phyloP scores from a whole-genome alignment of 441 rosid species.

The Erodium texanum region DNA sequence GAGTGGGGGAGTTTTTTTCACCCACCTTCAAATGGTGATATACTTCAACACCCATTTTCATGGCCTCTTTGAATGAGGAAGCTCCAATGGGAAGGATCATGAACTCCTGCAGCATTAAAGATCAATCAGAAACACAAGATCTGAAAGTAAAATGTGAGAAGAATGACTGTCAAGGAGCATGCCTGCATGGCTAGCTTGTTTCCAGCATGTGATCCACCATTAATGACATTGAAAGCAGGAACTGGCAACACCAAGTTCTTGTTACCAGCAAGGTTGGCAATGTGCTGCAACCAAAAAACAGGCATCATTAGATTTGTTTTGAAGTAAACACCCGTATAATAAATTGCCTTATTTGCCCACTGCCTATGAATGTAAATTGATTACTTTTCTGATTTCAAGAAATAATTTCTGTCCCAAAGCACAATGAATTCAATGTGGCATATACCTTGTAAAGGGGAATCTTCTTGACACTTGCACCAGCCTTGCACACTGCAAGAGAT shows the following conservation, averaged over 20 bases:
- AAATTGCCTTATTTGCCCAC: no score
- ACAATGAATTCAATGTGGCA: not conserved
- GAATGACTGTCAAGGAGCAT: not conserved
- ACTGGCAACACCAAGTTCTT: slow-evolving; percentile 36
- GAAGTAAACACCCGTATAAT: no score
- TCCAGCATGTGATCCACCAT: slow-evolving; percentile 47
- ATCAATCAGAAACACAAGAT: slow-evolving; percentile 4
- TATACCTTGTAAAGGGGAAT: slow-evolving; percentile 36
- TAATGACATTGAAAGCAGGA: no score
- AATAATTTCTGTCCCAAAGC: no score
- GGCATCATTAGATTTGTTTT: no score
- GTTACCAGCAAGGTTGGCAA: slow-evolving; percentile 47
- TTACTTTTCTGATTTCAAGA: no score
- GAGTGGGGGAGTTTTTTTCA: not conserved
- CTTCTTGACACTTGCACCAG: slow-evolving; percentile 30
- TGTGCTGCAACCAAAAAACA: slow-evolving; percentile 27
- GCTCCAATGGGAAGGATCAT: slow-evolving; percentile 40
- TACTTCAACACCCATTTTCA: slow-evolving; percentile 39
- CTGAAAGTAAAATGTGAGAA: not conserved
- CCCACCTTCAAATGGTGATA: slow-evolving; percentile 36
- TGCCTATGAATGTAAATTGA: no score
- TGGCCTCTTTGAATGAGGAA: slow-evolving; percentile 37
- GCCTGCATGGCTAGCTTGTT: slow-evolving; percentile 47
- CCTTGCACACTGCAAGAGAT: slow-evolving; percentile 40
- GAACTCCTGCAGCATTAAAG: slow-evolving; percentile 25